Evolutionary conservation across 2,329 filamentous ascomycete species (phyloP).

Genomic region (Xylogone sp.): DNA sequence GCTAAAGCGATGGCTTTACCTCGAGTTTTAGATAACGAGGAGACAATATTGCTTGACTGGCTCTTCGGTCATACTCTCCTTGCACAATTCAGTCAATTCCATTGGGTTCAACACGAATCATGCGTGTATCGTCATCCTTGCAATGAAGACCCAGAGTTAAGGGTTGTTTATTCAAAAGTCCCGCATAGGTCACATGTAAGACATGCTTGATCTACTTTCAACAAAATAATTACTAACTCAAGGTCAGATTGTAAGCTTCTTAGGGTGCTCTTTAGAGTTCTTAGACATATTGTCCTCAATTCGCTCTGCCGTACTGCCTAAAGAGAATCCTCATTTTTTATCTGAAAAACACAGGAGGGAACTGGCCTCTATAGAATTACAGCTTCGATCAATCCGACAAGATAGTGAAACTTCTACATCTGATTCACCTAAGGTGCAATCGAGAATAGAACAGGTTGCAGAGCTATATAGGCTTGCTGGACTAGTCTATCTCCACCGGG

Average conservation of each 20-base stretch:
- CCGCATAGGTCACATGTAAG: slow-evolving; percentile 6
- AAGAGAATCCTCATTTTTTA: neutral
- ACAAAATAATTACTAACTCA: too few species aligned
- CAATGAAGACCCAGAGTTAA: slow-evolving; percentile 3
- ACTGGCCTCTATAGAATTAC: too few species aligned
- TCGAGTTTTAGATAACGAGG: slow-evolving; percentile 3
- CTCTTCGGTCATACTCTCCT: slow-evolving; percentile 6
- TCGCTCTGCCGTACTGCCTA: slow-evolving; percentile 2
- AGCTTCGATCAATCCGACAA: too few species aligned
- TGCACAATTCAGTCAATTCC: slow-evolving; percentile 5
- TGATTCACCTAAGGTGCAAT: neutral
- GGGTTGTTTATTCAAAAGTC: slow-evolving; percentile 4
- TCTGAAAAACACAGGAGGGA: neutral
- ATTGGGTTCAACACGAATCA: slow-evolving; percentile 6
- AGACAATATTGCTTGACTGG: slow-evolving; percentile 6
- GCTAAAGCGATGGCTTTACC: slow-evolving; percentile 6
- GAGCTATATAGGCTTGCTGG: slow-evolving; percentile 4
- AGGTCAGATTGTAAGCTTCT: neutral
- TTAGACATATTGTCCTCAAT: slow-evolving; percentile 3
- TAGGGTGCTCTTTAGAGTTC: slow-evolving; percentile 4
- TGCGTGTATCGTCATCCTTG: slow-evolving; percentile 6
- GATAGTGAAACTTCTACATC: neutral
- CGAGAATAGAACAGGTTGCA: slow-evolving; percentile 1
- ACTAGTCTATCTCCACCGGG: slow-evolving; percentile 5
- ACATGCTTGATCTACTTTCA: too few species aligned